A percentile compares a stretch with the other conserved stretches of the same genome.
Evolutionary conservation across 202 grass and related monocot species (phyloP).

Genomic region (Setaria viridis): DNA sequence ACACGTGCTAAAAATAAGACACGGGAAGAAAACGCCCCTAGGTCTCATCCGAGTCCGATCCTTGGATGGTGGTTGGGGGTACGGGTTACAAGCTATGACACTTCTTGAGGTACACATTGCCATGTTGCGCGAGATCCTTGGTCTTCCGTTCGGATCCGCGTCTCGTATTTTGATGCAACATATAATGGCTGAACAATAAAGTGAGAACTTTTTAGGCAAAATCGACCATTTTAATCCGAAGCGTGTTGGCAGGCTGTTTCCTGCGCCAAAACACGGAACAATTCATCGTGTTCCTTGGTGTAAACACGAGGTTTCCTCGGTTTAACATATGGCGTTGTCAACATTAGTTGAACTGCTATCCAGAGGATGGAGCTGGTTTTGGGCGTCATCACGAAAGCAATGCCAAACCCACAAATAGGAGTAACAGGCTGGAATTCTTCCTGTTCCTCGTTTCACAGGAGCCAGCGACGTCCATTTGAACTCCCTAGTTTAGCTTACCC

Average conservation of each 20-base stretch:
- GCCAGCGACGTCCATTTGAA: not conserved
- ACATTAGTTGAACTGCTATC: constrained; percentile 25
- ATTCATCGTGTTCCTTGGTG: not conserved
- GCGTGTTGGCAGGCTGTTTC: not conserved
- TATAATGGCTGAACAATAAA: too few species aligned
- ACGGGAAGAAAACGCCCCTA: too few species aligned
- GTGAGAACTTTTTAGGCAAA: too few species aligned
- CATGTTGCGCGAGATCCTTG: too few species aligned
- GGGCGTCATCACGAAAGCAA: not conserved
- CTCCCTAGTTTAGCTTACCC: not conserved
- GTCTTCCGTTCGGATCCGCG: too few species aligned
- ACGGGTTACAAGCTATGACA: too few species aligned
- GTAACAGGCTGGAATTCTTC: not conserved
- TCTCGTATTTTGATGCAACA: too few species aligned
- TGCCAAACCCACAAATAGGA: constrained; percentile 1
- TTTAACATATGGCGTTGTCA: not conserved
- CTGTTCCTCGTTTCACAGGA: not conserved
- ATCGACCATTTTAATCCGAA: too few species aligned
- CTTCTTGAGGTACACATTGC: too few species aligned
- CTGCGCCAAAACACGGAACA: not conserved
- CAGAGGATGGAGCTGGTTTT: not conserved
- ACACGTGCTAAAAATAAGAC: too few species aligned
- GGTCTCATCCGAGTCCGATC: too few species aligned
- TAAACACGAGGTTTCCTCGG: not conserved
- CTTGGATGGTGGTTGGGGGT: too few species aligned